Evolutionary conservation across 257 asterid species (phyloP).

Genomic region (Scutellaria galericulata): DNA sequence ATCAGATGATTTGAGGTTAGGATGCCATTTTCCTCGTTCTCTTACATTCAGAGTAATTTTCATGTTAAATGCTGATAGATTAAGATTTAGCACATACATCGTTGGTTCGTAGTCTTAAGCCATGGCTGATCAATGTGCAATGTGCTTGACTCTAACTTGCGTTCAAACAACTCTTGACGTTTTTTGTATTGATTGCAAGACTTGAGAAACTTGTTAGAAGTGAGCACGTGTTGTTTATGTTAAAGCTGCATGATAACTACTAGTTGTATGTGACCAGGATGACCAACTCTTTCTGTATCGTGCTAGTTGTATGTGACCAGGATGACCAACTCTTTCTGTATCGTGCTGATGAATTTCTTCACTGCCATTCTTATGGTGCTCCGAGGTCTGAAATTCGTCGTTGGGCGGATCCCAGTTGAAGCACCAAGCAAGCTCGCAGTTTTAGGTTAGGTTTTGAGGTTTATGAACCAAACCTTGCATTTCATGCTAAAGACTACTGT

Average conservation of each 20-base stretch:
- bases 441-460: slow-evolving; percentile 1
- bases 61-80: not conserved
- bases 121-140: not conserved
- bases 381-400: slow-evolving; percentile 5
- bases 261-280: slow-evolving; percentile 1
- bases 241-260: not conserved
- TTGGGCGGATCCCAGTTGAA: slow-evolving; percentile 1
- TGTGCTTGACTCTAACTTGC: no score
- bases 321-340: not conserved
- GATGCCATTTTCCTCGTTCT: not conserved
- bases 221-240: not conserved
- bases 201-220: not conserved
- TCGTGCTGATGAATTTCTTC: not conserved
- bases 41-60: not conserved
- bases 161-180: no score
- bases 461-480: not conserved
- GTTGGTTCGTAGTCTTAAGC: not conserved
- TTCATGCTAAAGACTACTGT: not conserved
- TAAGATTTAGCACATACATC: not conserved
- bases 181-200: no score
- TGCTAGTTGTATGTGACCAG: no score
- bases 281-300: not conserved
- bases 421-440: not conserved
- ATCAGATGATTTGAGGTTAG: slow-evolving; percentile 60
- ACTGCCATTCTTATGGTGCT: not conserved